Conservation (phyloP, 1,284 basidiomycete species). For the Volvariella surrecta region DNA sequence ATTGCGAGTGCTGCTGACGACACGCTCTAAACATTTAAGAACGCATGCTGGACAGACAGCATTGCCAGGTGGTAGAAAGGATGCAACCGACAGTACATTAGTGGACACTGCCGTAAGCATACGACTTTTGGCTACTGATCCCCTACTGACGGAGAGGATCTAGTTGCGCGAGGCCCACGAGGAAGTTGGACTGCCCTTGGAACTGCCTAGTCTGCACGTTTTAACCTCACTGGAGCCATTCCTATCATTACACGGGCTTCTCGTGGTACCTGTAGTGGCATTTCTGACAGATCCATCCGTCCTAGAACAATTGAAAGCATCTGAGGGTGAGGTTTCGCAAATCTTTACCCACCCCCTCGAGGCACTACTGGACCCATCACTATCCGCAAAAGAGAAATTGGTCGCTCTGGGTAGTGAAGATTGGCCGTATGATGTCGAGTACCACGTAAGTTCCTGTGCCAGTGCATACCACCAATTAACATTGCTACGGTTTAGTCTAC, state of each 20-base stretch:
- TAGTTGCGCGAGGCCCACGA: conserved; percentile 78
- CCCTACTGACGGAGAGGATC: too few relatives aligned
- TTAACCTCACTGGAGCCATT: conserved; percentile 67
- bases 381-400: conserved; percentile 38
- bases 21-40: conserved; percentile 69
- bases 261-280: conserved; percentile 69
- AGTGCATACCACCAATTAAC: conserved; percentile 1
- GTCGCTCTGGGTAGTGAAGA: conserved; percentile 52
- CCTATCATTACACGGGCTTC: conserved; percentile 52
- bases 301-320: conserved; percentile 43
- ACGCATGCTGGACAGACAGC: conserved; percentile 77
- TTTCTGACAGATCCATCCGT: conserved; percentile 50
- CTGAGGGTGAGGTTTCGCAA: conserved; percentile 61
- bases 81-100: conserved; percentile 54
- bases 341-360: conserved; percentile 78
- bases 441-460: conserved; percentile 37
- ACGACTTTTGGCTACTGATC: background rate
- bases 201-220: conserved; percentile 48
- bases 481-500: conserved; percentile 30
- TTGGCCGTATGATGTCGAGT: conserved; percentile 69
- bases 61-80: conserved; percentile 77
- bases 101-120: conserved; percentile 64
- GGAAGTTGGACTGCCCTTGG: conserved; percentile 65
- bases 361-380: conserved; percentile 53
- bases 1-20: conserved; percentile 75